phyloP scores from a whole-genome alignment of 768 basidiomycete species.

The Trametes punicea region DNA sequence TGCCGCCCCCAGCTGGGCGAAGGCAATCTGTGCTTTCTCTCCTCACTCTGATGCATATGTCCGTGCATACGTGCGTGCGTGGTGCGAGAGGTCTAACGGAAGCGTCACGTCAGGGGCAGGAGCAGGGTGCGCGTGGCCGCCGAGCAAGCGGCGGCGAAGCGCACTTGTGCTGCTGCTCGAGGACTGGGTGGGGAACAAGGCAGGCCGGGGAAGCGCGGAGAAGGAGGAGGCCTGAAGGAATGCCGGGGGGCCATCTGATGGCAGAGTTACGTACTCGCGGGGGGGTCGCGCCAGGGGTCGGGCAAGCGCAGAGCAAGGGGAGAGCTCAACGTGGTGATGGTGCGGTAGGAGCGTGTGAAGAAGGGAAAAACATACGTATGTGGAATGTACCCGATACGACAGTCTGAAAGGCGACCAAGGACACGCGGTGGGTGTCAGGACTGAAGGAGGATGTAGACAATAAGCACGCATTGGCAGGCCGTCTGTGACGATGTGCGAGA shows the following conservation, averaged over 20 bases:
- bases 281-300: background rate
- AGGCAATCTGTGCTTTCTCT: background rate
- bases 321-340: conserved; percentile 15
- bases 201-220: background rate
- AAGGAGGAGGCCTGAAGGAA: background rate
- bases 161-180: too few relatives aligned
- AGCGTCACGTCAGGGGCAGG: background rate
- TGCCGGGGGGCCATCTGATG: background rate
- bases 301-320: background rate
- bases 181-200: background rate
- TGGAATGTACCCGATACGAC: background rate
- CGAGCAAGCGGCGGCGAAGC: too few relatives aligned
- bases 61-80: background rate
- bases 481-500: background rate
- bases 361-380: background rate
- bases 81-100: background rate
- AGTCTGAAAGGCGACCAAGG: background rate
- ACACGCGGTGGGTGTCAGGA: background rate
- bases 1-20: background rate
- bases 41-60: background rate
- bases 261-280: conserved; percentile 5
- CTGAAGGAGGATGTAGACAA: too few relatives aligned
- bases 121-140: too few relatives aligned
- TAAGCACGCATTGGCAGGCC: background rate
- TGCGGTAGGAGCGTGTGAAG: conserved; percentile 18